Evolutionary conservation across 2,329 filamentous ascomycete species (phyloP).

Genomic region (Chrysoporthe deuterocubensis): DNA sequence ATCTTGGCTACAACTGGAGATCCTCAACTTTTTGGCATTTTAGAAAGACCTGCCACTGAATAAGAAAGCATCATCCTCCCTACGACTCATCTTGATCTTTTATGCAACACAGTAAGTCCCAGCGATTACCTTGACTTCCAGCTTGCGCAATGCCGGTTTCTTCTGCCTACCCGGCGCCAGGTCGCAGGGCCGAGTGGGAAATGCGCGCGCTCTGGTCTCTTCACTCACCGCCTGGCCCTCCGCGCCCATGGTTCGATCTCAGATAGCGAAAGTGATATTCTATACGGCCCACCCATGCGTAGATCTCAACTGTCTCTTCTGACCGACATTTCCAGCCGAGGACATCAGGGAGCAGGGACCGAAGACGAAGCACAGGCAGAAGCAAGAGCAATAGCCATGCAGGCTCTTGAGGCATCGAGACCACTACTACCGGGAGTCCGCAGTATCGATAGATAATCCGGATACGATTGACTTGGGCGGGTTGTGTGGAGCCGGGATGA

Average conservation of each 20-base stretch:
- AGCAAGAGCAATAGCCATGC: neutral
- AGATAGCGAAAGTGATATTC: neutral
- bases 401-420: too few species aligned
- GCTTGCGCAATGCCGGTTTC: neutral
- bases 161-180: neutral
- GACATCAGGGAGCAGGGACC: neutral
- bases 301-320: neutral
- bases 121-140: neutral
- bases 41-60: neutral
- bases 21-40: neutral
- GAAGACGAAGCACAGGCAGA: neutral
- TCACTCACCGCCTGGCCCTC: neutral
- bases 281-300: neutral
- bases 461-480: neutral
- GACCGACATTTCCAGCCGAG: neutral
- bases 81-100: neutral
- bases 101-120: neutral
- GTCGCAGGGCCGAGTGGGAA: neutral
- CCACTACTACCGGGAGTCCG: neutral
- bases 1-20: neutral
- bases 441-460: too few species aligned
- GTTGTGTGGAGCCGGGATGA: neutral
- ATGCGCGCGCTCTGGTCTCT: neutral
- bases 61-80: neutral
- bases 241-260: neutral